A percentile compares a stretch with the other conserved stretches of the same genome.
Conservation (phyloP, 1,139 yeast genomes). For the Nakaseomyces bracarensis region DNA sequence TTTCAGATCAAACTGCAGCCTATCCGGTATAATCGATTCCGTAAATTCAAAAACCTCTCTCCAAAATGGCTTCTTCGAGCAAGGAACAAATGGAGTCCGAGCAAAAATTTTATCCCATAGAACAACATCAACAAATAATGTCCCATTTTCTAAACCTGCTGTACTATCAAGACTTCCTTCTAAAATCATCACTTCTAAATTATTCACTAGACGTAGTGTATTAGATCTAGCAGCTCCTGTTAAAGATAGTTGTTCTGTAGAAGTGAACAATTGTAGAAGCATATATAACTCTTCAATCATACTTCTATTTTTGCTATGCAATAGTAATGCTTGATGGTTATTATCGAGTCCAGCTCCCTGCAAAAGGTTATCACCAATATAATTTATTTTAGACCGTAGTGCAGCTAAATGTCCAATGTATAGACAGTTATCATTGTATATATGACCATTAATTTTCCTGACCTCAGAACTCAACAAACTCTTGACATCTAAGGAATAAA, state of each 20-base stretch:
- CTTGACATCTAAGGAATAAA: slow-evolving; percentile 55
- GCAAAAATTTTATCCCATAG: slow-evolving; percentile 70
- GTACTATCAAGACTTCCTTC: slow-evolving; percentile 47
- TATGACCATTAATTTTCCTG: slow-evolving; percentile 57
- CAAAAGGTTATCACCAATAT: background rate
- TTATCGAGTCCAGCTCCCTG: slow-evolving; percentile 1
- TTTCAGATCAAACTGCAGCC: slow-evolving; percentile 46
- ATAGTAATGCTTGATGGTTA: slow-evolving; percentile 2
- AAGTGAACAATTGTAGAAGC: slow-evolving; percentile 52
- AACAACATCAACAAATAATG: slow-evolving; percentile 46
- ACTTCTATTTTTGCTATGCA: slow-evolving; percentile 3
- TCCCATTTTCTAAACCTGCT: slow-evolving; percentile 21
- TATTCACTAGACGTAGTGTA: slow-evolving; percentile 43
- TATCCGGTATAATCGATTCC: slow-evolving; percentile 47
- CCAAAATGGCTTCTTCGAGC: slow-evolving; percentile 55
- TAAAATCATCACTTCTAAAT: slow-evolving; percentile 48
- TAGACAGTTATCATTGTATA: slow-evolving; percentile 51
- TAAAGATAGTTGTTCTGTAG: slow-evolving; percentile 40
- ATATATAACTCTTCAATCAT: slow-evolving; percentile 1
- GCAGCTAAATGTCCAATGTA: slow-evolving; percentile 51
- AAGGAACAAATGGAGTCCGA: slow-evolving; percentile 51
- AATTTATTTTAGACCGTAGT: slow-evolving; percentile 33
- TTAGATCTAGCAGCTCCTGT: slow-evolving; percentile 27
- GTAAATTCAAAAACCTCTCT: slow-evolving; percentile 56
- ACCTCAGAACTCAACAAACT: slow-evolving; percentile 56